phyloP scores from a whole-genome alignment of 2,329 filamentous ascomycete species.

The Cladosporium velox region DNA sequence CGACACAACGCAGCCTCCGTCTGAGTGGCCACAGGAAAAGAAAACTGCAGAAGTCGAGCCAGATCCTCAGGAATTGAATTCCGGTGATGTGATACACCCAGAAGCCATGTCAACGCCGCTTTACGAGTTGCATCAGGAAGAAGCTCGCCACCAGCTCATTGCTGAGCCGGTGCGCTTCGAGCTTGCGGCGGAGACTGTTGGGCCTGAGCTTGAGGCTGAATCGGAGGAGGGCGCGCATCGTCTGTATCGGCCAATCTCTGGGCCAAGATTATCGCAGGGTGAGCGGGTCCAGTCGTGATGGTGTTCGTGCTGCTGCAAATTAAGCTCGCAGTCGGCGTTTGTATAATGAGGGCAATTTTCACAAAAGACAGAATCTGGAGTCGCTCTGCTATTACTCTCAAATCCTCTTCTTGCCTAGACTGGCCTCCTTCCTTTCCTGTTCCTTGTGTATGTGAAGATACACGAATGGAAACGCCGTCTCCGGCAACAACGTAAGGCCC shows the following conservation, averaged over 20 bases:
- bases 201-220: background rate
- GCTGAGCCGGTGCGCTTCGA: slow-evolving; percentile 2
- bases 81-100: background rate
- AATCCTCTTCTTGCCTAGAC: background rate
- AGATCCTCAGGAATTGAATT: background rate
- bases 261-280: background rate
- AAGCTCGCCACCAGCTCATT: slow-evolving; percentile 3
- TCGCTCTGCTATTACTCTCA: background rate
- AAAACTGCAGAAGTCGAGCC: slow-evolving; percentile 3
- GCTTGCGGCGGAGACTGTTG: background rate
- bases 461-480: slow-evolving; percentile 37
- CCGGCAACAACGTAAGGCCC: slow-evolving; percentile 21
- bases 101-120: slow-evolving; percentile 1
- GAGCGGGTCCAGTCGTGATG: background rate
- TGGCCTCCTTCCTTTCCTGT: background rate
- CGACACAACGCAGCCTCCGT: background rate
- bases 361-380: background rate
- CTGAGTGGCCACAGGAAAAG: background rate
- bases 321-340: no score
- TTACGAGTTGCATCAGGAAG: slow-evolving; percentile 11
- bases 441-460: slow-evolving; percentile 38
- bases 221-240: background rate
- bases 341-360: background rate
- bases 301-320: background rate
- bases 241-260: background rate